phyloP scores from a whole-genome alignment of 768 basidiomycete genomes.

The Rhodotorula toruloides region DNA sequence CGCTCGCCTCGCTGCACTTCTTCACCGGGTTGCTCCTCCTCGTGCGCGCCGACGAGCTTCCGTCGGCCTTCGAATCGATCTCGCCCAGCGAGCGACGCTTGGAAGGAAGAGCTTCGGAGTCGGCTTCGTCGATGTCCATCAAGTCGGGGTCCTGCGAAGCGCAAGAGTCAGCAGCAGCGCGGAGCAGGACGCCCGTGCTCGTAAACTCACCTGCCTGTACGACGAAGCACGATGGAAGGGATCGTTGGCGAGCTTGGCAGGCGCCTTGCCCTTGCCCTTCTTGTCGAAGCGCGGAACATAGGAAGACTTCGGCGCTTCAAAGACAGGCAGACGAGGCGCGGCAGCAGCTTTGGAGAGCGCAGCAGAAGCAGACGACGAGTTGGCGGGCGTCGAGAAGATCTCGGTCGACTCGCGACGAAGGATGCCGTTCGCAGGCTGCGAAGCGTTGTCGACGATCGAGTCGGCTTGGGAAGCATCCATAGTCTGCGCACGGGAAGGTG shows the following conservation, averaged over 20 bases:
- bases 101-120: background rate
- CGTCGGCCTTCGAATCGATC: background rate
- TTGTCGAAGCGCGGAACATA: background rate
- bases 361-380: background rate
- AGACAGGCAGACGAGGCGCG: too few species aligned
- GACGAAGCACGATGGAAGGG: too few species aligned
- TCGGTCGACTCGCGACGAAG: too few species aligned
- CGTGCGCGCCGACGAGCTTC: too few species aligned
- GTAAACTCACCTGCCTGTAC: too few species aligned
- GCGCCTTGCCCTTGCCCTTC: background rate
- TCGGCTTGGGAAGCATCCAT: background rate
- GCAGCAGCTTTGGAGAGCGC: background rate
- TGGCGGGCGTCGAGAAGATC: slow-evolving; percentile 1
- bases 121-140: background rate
- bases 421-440: background rate
- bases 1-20: slow-evolving; percentile 8
- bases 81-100: background rate
- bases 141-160: background rate
- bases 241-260: background rate
- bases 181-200: too few species aligned
- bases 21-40: background rate
- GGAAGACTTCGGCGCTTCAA: background rate
- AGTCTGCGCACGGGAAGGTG: background rate
- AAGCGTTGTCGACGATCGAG: slow-evolving; percentile 6
- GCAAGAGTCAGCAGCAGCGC: background rate